Conservation (phyloP, 305 asterid genomes). For the Salvia sclarea region DNA sequence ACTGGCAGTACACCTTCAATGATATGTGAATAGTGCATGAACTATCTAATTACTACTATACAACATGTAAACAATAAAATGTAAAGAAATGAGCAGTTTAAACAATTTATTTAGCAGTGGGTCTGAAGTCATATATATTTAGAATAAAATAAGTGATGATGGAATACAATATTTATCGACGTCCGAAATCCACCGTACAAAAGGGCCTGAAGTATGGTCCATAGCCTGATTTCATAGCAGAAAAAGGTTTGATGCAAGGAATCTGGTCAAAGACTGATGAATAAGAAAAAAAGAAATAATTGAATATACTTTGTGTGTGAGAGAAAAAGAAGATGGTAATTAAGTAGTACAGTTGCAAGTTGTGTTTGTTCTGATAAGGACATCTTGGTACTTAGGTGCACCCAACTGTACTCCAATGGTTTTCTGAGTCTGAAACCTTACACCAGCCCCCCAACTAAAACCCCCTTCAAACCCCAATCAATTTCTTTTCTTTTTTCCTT, state of each 20-base stretch:
- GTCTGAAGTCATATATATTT: too few relatives aligned
- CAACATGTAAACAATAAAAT: too few relatives aligned
- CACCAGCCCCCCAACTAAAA: conserved; percentile 26
- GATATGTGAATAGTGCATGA: too few relatives aligned
- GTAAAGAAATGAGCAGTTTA: too few relatives aligned
- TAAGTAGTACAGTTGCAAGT: conserved; percentile 27
- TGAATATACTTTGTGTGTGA: conserved; percentile 25
- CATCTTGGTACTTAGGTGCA: conserved; percentile 47
- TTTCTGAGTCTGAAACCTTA: conserved; percentile 30
- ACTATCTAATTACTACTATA: too few relatives aligned
- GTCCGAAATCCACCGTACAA: conserved; percentile 24
- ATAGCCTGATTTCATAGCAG: conserved; percentile 18
- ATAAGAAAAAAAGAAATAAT: conserved; percentile 5
- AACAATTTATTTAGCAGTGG: too few relatives aligned
- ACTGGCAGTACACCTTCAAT: too few relatives aligned
- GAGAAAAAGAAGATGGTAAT: conserved; percentile 29
- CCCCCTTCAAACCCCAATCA: conserved; percentile 22
- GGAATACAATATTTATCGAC: conserved; percentile 9
- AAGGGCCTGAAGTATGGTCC: conserved; percentile 30
- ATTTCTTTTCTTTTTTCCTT: conserved; percentile 14
- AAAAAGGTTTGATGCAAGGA: conserved; percentile 35
- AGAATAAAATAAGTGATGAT: not conserved
- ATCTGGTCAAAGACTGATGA: conserved; percentile 43
- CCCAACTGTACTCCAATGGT: conserved; percentile 46
- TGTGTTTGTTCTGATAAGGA: conserved; percentile 39